Conservation (phyloP, 2,329 filamentous ascomycete species). For the Ceratocystis cubensis region DNA sequence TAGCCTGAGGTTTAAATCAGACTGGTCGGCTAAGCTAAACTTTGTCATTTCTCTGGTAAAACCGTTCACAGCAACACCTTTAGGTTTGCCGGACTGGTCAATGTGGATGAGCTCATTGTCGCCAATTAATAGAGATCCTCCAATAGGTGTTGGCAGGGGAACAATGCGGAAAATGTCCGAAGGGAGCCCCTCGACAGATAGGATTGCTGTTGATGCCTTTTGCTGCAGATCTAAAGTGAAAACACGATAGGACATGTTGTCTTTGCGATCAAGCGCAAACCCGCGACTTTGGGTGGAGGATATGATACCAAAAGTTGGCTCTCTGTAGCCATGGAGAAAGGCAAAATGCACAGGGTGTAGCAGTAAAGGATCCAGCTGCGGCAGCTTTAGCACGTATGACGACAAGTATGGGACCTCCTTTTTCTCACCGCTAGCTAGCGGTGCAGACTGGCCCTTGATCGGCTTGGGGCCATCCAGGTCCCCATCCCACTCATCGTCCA, state of each 20-base stretch:
- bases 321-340: conserved; percentile 92
- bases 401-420: conserved; percentile 60
- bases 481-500: conserved; percentile 72
- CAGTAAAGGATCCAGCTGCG: conserved; percentile 74
- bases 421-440: conserved; percentile 29
- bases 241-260: conserved; percentile 80
- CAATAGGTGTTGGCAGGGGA: conserved; percentile 71
- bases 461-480: conserved; percentile 59
- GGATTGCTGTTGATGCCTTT: conserved; percentile 79
- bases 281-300: conserved; percentile 65
- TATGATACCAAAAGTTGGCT: conserved; percentile 91
- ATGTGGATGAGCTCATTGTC: conserved; percentile 87
- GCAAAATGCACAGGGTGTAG: conserved; percentile 82
- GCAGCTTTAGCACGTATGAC: conserved; percentile 86
- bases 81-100: conserved; percentile 88
- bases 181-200: conserved; percentile 74
- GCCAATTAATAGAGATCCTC: conserved; percentile 76
- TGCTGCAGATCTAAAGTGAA: conserved; percentile 92
- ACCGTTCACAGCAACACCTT: conserved; percentile 82
- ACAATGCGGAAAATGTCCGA: conserved; percentile 77
- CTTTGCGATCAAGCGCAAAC: conserved; percentile 67
- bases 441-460: conserved; percentile 31
- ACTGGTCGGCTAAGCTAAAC: conserved; percentile 78
- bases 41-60: conserved; percentile 73
- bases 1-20: conserved; percentile 62